Conservation (phyloP, 1,139 yeast genomes). For the Pichia terricola region DNA sequence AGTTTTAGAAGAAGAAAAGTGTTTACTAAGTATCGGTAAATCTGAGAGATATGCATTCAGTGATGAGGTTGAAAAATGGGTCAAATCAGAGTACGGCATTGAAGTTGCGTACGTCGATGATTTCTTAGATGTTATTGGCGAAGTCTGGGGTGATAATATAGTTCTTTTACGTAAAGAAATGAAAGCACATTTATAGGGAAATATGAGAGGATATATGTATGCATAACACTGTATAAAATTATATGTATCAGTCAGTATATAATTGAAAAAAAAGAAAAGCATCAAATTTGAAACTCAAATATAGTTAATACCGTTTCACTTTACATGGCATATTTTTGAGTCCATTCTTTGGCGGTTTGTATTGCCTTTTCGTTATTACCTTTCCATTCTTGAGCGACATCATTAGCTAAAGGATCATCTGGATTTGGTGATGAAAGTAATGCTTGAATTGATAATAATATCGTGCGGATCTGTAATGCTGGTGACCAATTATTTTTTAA, state of each 20-base stretch:
- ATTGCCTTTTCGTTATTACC: conserved; percentile 74
- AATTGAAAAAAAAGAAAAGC: too few species aligned
- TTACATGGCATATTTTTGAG: conserved; percentile 46
- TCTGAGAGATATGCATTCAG: conserved; percentile 20
- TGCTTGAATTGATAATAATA: conserved; percentile 85
- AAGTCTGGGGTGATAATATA: conserved; percentile 52
- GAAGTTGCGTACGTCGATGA: conserved; percentile 59
- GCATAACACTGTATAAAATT: background rate
- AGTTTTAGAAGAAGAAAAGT: conserved; percentile 22
- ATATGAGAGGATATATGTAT: background rate
- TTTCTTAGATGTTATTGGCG: conserved; percentile 64
- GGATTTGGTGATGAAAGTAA: conserved; percentile 94
- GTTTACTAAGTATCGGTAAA: conserved; percentile 5
- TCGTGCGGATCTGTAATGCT: conserved; percentile 92
- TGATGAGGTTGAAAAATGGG: conserved; percentile 37
- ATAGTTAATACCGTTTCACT: too few species aligned
- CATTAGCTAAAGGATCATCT: conserved; percentile 96
- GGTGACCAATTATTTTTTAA: conserved; percentile 96
- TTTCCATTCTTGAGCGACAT: conserved; percentile 96
- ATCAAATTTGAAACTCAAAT: too few species aligned
- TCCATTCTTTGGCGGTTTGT: conserved; percentile 83
- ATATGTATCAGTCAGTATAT: background rate
- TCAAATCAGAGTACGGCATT: conserved; percentile 44
- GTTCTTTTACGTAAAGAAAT: conserved; percentile 10
- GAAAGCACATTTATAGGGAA: conserved; percentile 4